Evolutionary conservation across 75 land plant genomes (phyloP).

Genomic region (Cryptomeria japonica): DNA sequence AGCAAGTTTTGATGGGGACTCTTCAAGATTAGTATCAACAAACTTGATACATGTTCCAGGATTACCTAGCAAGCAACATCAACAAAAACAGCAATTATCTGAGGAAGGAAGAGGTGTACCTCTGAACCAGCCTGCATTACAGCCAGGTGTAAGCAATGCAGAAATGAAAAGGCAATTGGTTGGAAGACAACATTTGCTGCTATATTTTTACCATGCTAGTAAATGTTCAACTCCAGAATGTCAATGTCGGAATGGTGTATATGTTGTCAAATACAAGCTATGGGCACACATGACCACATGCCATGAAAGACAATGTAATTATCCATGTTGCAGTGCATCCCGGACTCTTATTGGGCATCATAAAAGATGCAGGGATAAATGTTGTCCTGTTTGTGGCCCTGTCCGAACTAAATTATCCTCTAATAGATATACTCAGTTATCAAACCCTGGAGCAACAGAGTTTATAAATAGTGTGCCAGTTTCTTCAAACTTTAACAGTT

Average conservation of each 20-base stretch:
- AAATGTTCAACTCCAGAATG: conserved; percentile 64
- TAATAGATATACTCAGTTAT: neutral
- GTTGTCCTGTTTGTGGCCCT: conserved; percentile 88
- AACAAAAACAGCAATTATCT: neutral
- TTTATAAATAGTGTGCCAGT: conserved; percentile 20
- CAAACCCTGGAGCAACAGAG: conserved; percentile 8
- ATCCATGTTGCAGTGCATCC: conserved; percentile 56
- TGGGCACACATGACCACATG: conserved; percentile 62
- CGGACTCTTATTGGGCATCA: conserved; percentile 57
- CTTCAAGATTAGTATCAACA: conserved; percentile 32
- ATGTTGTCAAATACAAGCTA: conserved; percentile 56
- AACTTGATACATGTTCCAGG: conserved; percentile 46
- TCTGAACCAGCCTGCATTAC: neutral
- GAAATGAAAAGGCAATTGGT: conserved; percentile 23
- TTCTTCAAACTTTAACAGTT: conserved; percentile 8
- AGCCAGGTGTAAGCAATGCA: neutral
- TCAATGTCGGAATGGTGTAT: conserved; percentile 46
- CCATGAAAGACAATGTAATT: conserved; percentile 40
- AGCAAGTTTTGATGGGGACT: conserved; percentile 35
- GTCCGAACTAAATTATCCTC: conserved; percentile 23
- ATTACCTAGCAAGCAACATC: conserved; percentile 34
- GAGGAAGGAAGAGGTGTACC: neutral
- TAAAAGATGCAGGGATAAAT: conserved; percentile 39
- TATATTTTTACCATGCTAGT: conserved; percentile 86
- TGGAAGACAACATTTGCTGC: conserved; percentile 73